Conservation (phyloP, 257 asterid species). For the Lantana camara region DNA sequence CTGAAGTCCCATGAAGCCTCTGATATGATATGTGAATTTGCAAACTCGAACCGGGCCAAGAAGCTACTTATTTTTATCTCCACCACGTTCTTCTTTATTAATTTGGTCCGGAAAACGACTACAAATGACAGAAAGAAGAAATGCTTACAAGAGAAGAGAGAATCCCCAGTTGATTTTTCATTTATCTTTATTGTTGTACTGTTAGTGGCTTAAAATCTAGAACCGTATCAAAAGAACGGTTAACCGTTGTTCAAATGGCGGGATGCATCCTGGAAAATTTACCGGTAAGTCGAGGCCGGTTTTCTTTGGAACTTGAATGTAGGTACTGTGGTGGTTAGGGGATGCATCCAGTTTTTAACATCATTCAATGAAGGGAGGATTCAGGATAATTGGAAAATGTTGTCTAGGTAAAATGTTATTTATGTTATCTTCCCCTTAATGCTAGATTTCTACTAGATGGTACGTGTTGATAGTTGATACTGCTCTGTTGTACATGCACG, state of each 20-base stretch:
- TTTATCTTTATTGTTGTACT: conserved; percentile 24
- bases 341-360: conserved; percentile 28
- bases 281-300: conserved; percentile 3
- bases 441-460: background rate
- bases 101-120: conserved; percentile 14
- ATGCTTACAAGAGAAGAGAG: too few species aligned
- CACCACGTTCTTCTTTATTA: conserved; percentile 20
- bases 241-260: conserved; percentile 23
- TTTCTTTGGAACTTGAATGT: conserved; percentile 25
- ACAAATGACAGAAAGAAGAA: conserved; percentile 22
- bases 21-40: conserved; percentile 24
- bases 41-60: background rate
- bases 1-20: conserved; percentile 15
- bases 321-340: conserved; percentile 25
- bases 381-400: conserved; percentile 18
- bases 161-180: conserved; percentile 21
- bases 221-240: conserved; percentile 30
- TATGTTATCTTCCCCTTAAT: conserved; percentile 6
- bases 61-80: conserved; percentile 15
- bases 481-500: background rate
- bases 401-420: conserved; percentile 16
- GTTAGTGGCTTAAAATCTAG: conserved; percentile 30
- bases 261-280: conserved; percentile 5
- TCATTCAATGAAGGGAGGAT: conserved; percentile 26
- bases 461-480: background rate